phyloP scores from a whole-genome alignment of 257 asterid species.

The Ballota nigra region DNA sequence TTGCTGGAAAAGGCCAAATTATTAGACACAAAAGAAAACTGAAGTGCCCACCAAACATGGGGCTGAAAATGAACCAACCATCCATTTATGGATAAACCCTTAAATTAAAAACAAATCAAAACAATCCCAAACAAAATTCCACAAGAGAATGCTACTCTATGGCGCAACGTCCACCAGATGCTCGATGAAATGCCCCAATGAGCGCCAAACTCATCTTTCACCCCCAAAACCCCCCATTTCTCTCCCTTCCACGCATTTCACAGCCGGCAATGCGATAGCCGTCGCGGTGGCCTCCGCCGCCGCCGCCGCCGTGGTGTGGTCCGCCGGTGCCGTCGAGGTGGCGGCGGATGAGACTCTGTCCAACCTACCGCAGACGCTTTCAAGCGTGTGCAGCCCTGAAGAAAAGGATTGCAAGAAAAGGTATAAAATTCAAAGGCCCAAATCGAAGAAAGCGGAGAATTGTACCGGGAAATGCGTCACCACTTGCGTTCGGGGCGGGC shows the following conservation, averaged over 20 bases:
- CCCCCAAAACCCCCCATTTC: slow-evolving; percentile 14
- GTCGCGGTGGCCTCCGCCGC: slow-evolving; percentile 30
- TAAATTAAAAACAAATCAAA: neutral
- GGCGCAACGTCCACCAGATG: slow-evolving; percentile 38
- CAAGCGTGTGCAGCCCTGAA: slow-evolving; percentile 55
- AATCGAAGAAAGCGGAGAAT: slow-evolving; percentile 74
- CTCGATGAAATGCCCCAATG: slow-evolving; percentile 34
- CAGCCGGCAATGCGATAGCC: slow-evolving; percentile 18
- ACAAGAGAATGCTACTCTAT: slow-evolving; percentile 34
- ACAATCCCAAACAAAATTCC: neutral
- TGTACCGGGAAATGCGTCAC: slow-evolving; percentile 73
- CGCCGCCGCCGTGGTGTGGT: slow-evolving; percentile 35
- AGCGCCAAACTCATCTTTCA: slow-evolving; percentile 4
- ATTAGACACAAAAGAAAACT: neutral
- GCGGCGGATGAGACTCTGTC: slow-evolving; percentile 68
- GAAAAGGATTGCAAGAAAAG: slow-evolving; percentile 51
- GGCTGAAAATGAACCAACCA: slow-evolving; percentile 34
- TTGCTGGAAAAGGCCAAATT: neutral
- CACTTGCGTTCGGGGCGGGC: slow-evolving; percentile 83
- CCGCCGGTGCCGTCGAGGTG: slow-evolving; percentile 45
- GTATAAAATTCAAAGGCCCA: slow-evolving; percentile 73
- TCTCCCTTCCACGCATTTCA: neutral
- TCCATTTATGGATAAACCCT: slow-evolving; percentile 26
- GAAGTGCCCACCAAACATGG: slow-evolving; percentile 24
- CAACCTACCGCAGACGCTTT: slow-evolving; percentile 73